Conservation (phyloP, 805 yeast genomes). For the Metschnikowia corniflorae region DNA sequence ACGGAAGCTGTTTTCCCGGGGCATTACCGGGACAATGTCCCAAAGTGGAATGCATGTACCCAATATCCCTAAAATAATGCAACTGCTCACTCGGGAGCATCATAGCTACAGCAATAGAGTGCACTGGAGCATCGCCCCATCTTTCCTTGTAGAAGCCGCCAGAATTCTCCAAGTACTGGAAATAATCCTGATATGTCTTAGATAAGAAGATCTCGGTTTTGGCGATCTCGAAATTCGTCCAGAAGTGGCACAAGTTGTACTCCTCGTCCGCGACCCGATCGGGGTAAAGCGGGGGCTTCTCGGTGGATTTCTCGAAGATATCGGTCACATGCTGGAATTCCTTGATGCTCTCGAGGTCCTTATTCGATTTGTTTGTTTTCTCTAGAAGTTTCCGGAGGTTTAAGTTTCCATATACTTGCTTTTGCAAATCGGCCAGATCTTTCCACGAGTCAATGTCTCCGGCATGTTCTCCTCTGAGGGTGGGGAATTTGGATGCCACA, state of each 20-base stretch:
- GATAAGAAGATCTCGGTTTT: constrained; percentile 70
- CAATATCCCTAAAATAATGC: constrained; percentile 91
- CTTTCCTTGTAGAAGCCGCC: constrained; percentile 89
- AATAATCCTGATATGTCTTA: constrained; percentile 61
- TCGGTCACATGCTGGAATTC: constrained; percentile 28
- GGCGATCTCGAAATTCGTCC: constrained; percentile 94
- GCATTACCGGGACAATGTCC: constrained; percentile 77
- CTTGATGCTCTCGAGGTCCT: constrained; percentile 17
- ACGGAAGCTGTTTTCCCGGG: constrained; percentile 25
- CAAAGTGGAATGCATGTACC: constrained; percentile 77
- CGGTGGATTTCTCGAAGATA: constrained; percentile 37
- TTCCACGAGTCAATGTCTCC: constrained; percentile 23
- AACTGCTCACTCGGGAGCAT: constrained; percentile 63
- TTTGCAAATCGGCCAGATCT: constrained; percentile 19
- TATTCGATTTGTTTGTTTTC: constrained; percentile 21
- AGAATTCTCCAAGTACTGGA: constrained; percentile 59
- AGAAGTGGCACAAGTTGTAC: constrained; percentile 81
- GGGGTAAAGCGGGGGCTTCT: constrained; percentile 30
- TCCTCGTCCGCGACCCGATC: constrained; percentile 65
- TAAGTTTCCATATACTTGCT: constrained; percentile 27
- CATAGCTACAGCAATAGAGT: constrained; percentile 81
- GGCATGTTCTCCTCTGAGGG: constrained; percentile 21
- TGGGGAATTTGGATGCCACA: constrained; percentile 42
- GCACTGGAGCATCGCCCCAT: constrained; percentile 98
- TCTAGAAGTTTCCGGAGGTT: constrained; percentile 23